Evolutionary conservation across 1,284 basidiomycete species (phyloP), one percentile per base, ranked within the genome.

Genomic region (Tremellales sp.): DNA sequence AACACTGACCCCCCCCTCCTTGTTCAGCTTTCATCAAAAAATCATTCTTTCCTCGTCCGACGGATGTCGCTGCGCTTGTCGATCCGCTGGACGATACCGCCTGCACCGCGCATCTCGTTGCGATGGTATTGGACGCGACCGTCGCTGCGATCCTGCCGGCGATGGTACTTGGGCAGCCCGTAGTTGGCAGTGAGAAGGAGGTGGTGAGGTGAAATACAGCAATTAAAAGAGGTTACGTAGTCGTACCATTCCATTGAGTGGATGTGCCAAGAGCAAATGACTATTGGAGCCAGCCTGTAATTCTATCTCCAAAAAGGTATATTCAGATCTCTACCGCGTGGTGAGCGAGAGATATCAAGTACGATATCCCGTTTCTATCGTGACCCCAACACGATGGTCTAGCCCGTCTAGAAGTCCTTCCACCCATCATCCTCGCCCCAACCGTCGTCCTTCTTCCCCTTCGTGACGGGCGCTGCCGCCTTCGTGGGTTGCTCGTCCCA

Each of bases 51-150:
- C 57, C 54, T 5, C 1, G 10, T 5, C 14, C 31, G 14, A 10
- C 25, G 5, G 54, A 58, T 21, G 33, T 58, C 1, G 5, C 14
- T 3, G 21, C 40, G 3, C 27, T 64, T 1, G 47, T 66, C 4
- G 61, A 61, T 18, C 52, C 58, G 0, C n/a, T 72, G 7, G 51
- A 56, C 1, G 51, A 70, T 41, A 10, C 51, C 3, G 55, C 58
- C 5, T 66, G 66, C 31, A 72, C 71, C 49, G 60, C 64, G 13
- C 69, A 70, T 45, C 43, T 72, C 10, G 52, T 69, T 1, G 62
- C 45, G 1, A 63, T 68, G 54, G 19, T 70, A 2, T 45, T 63
- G n/a, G 57, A 65, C 31, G 47, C 57, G 13, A 37, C 60, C 7
- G 51, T 65, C 5, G 60, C 31, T 1, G 39, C 58, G 4, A 22